These are phyloP conservation scores for Fusarium illudens DNA, from an alignment of 2,329 filamentous ascomycete genomes.

Conservation along the genomic window DNA sequence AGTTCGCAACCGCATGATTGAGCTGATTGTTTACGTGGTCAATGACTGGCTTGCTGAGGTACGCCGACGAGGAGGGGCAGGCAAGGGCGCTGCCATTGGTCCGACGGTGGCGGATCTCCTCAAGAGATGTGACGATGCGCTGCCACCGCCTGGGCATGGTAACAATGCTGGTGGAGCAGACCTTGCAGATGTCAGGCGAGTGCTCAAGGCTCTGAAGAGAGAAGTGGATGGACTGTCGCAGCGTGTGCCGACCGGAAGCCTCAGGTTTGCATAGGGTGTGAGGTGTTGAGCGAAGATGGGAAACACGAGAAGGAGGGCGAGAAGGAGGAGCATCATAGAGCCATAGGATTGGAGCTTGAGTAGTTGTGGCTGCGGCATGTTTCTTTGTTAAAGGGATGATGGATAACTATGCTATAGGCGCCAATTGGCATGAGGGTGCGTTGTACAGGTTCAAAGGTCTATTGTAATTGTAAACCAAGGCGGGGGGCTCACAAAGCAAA, in stretches of 20 bases:
- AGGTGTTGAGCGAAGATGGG: constrained; percentile 1
- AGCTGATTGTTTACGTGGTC: constrained; percentile 62
- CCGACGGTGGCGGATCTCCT: constrained; percentile 61
- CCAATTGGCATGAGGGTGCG: constrained; percentile 42
- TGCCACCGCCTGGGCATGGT: constrained; percentile 51
- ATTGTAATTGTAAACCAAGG: constrained; percentile 42
- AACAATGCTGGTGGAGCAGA: constrained; percentile 57
- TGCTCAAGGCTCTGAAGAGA: constrained; percentile 54
- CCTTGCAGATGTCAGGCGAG: constrained; percentile 53
- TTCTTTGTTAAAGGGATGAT: constrained; percentile 40
- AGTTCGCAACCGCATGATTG: constrained; percentile 59
- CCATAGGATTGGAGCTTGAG: constrained; percentile 23
- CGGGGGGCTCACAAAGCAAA: constrained; percentile 27
- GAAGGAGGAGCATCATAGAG: constrained; percentile 5
- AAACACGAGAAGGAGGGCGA: neutral
- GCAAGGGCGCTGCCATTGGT: constrained; percentile 51
- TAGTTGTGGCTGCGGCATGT: constrained; percentile 29
- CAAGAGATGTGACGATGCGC: constrained; percentile 57
- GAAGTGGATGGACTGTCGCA: constrained; percentile 56
- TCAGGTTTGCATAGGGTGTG: constrained; percentile 55
- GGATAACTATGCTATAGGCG: constrained; percentile 44
- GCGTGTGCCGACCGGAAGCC: constrained; percentile 52
- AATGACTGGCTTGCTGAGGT: constrained; percentile 60
- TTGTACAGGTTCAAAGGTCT: constrained; percentile 40
- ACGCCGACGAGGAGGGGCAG: constrained; percentile 55